These are phyloP conservation scores for Persicaria tinctoria DNA, from an alignment of 148 eudicot species.

Conservation along the genomic window DNA sequence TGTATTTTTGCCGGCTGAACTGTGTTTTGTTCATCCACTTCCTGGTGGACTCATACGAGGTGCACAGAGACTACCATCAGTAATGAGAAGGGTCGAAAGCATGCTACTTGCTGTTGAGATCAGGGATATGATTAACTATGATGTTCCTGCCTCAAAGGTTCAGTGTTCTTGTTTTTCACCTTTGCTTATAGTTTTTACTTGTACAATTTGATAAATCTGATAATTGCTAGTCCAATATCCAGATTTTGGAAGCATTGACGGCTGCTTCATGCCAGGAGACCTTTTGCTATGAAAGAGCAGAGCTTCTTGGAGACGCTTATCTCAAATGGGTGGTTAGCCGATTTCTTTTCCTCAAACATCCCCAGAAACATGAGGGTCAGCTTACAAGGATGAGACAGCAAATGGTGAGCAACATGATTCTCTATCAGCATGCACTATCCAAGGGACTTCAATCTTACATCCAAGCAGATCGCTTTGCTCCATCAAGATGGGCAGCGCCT, in stretches of 20 bases:
- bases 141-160: constrained; percentile 88
- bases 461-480: constrained; percentile 98
- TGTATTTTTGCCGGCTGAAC: constrained; percentile 90
- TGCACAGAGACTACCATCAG: constrained; percentile 93
- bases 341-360: constrained; percentile 83
- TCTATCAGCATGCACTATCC: constrained; percentile 72
- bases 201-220: background rate
- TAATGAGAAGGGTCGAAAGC: constrained; percentile 97
- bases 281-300: constrained; percentile 98
- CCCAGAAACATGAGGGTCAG: constrained; percentile 98
- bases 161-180: background rate
- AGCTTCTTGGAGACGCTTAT: constrained; percentile 96
- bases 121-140: constrained; percentile 56
- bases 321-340: constrained; percentile 97
- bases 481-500: constrained; percentile 99
- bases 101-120: constrained; percentile 94
- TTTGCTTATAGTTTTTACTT: background rate
- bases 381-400: constrained; percentile 97
- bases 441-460: constrained; percentile 88
- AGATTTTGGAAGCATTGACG: constrained; percentile 96
- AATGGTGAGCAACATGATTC: constrained; percentile 94
- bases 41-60: constrained; percentile 89
- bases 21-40: constrained; percentile 92
- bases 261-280: constrained; percentile 99
- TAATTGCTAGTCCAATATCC: constrained; percentile 15